Evolutionary conservation across 2,329 filamentous ascomycete genomes (phyloP).

Genomic region (Exophiala phaeomuriformis): DNA sequence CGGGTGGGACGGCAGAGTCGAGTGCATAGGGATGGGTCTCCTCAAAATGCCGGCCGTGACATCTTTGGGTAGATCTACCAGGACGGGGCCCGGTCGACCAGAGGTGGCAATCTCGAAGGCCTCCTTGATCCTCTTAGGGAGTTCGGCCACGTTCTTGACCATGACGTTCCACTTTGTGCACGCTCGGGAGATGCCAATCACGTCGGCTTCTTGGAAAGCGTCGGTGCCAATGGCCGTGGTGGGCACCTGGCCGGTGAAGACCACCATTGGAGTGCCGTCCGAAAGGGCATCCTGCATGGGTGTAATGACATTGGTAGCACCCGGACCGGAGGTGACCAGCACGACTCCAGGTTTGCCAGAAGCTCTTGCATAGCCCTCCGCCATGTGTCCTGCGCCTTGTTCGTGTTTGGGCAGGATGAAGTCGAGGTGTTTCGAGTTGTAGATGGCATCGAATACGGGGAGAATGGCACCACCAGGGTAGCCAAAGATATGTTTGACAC

Average conservation of each 20-base stretch:
- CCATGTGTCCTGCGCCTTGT: slow-evolving; percentile 98
- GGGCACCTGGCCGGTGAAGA: slow-evolving; percentile 88
- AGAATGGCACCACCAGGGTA: slow-evolving; percentile 96
- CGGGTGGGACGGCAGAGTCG: slow-evolving; percentile 66
- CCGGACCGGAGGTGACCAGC: slow-evolving; percentile 90
- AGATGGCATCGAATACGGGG: slow-evolving; percentile 96
- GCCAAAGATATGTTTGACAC: slow-evolving; percentile 86
- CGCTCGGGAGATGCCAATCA: slow-evolving; percentile 84
- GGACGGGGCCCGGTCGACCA: slow-evolving; percentile 84
- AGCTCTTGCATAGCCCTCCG: slow-evolving; percentile 89
- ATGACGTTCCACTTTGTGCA: slow-evolving; percentile 99
- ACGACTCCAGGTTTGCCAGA: slow-evolving; percentile 93
- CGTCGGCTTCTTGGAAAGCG: slow-evolving; percentile 94
- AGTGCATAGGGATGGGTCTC: slow-evolving; percentile 73
- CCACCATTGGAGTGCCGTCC: slow-evolving; percentile 91
- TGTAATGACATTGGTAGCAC: slow-evolving; percentile 92
- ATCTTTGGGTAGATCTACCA: slow-evolving; percentile 95
- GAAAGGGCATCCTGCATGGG: slow-evolving; percentile 94
- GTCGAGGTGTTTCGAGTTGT: slow-evolving; percentile 94
- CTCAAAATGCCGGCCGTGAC: slow-evolving; percentile 79
- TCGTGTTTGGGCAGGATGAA: slow-evolving; percentile 94
- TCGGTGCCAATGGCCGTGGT: slow-evolving; percentile 89
- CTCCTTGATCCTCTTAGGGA: slow-evolving; percentile 91
- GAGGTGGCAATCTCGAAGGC: slow-evolving; percentile 96
- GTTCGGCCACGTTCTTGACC: slow-evolving; percentile 90